Evolutionary conservation across 257 asterid genomes (phyloP).

Genomic region (Voacanga thouarsii): DNA sequence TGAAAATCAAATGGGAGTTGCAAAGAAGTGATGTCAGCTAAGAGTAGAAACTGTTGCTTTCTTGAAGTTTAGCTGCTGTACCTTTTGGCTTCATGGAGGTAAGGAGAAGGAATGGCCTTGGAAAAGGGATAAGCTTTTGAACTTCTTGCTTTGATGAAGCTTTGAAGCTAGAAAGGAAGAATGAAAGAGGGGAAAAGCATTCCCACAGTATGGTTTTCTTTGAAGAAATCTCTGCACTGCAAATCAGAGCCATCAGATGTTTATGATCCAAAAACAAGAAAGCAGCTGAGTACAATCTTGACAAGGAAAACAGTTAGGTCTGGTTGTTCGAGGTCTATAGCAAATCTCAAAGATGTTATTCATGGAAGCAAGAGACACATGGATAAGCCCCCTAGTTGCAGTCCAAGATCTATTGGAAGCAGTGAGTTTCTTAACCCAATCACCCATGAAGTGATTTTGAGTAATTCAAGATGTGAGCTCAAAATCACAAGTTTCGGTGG

Average conservation of each 20-base stretch:
- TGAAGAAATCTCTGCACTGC: constrained; percentile 74
- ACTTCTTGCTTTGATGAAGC: constrained; percentile 8
- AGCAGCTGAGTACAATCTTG: constrained; percentile 37
- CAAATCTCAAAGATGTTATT: constrained; percentile 80
- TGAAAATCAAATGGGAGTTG: constrained; percentile 4
- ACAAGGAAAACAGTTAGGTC: constrained; percentile 63
- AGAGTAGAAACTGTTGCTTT: constrained; percentile 8
- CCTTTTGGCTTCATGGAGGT: constrained; percentile 10
- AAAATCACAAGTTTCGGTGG: constrained; percentile 59
- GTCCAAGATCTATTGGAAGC: constrained; percentile 91
- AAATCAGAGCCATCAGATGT: constrained; percentile 57
- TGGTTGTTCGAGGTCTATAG: constrained; percentile 87
- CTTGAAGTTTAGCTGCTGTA: not conserved
- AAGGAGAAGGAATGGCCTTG: constrained; percentile 5
- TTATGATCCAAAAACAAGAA: constrained; percentile 47
- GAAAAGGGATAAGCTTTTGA: constrained; percentile 11
- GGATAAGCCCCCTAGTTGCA: constrained; percentile 65
- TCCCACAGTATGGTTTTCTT: constrained; percentile 63
- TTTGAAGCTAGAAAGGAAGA: constrained; percentile 1
- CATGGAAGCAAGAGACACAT: constrained; percentile 89
- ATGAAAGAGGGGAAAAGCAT: constrained; percentile 48
- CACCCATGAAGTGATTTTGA: constrained; percentile 69
- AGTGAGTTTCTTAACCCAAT: constrained; percentile 80
- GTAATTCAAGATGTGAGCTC: constrained; percentile 72
- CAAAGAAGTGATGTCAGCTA: constrained; percentile 9